Evolutionary conservation across 495 filamentous ascomycete genomes (phyloP).

Genomic region (Penicillium diatomitis): DNA sequence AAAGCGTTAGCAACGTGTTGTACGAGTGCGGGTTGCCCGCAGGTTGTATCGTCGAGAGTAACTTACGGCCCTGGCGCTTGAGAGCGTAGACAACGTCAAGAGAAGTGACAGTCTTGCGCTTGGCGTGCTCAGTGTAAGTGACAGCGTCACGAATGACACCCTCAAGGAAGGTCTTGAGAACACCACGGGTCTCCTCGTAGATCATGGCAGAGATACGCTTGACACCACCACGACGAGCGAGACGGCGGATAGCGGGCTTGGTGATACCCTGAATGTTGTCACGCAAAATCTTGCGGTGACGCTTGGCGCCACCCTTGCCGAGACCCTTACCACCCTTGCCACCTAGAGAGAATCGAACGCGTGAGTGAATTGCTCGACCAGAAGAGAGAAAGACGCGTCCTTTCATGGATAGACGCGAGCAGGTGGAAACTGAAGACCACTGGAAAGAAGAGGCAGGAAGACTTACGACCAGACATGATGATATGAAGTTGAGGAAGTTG

Average conservation of each 20-base stretch:
- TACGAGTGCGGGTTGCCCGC: neutral
- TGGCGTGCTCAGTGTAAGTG: conserved; percentile 98
- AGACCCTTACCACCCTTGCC: conserved; percentile 99
- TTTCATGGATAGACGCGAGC: neutral
- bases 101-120: conserved; percentile 97
- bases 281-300: conserved; percentile 97
- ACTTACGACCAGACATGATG: conserved; percentile 68
- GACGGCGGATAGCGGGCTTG: conserved; percentile 99
- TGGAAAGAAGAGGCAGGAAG: conserved; percentile 4
- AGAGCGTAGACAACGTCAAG: conserved; percentile 96
- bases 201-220: conserved; percentile 99
- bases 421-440: neutral
- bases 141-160: conserved; percentile 99
- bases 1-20: conserved; percentile 15
- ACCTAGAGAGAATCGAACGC: conserved; percentile 43
- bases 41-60: neutral
- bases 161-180: conserved; percentile 99
- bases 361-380: conserved; percentile 18
- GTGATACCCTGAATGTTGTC: conserved; percentile 99
- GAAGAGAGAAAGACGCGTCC: conserved; percentile 12
- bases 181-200: conserved; percentile 99
- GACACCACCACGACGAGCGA: conserved; percentile 98
- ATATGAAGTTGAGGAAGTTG: conserved; percentile 21
- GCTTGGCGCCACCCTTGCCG: conserved; percentile 87
- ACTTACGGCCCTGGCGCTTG: conserved; percentile 85